phyloP scores from a whole-genome alignment of 345 rosid genomes.

The Alliaria petiolata region DNA sequence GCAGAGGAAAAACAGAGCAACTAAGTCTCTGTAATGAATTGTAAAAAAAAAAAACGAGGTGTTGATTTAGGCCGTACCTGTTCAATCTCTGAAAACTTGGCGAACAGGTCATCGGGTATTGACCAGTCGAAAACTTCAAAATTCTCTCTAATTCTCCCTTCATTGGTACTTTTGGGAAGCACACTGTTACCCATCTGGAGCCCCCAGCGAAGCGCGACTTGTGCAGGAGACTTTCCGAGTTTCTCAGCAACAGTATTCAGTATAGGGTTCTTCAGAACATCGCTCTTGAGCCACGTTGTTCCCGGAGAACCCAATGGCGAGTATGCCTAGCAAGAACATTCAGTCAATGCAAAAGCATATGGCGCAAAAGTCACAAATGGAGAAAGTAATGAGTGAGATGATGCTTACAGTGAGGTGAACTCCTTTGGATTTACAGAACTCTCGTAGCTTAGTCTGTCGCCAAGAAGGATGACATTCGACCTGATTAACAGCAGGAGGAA shows the following conservation, averaged over 20 bases:
- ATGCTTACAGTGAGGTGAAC: slow-evolving; percentile 51
- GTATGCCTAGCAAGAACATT: slow-evolving; percentile 45
- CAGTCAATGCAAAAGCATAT: neutral
- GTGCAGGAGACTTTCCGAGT: slow-evolving; percentile 72
- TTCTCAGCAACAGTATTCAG: slow-evolving; percentile 50
- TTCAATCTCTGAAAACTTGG: slow-evolving; percentile 56
- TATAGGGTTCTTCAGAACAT: slow-evolving; percentile 56
- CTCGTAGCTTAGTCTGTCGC: slow-evolving; percentile 61
- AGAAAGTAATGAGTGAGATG: neutral
- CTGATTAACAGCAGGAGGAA: slow-evolving; percentile 82
- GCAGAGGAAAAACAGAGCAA: neutral
- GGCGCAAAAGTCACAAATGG: too few species aligned
- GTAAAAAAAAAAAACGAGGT: neutral
- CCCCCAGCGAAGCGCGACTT: slow-evolving; percentile 86
- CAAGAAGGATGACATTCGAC: slow-evolving; percentile 87
- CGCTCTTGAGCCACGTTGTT: slow-evolving; percentile 56
- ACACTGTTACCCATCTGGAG: slow-evolving; percentile 84
- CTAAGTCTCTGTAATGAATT: neutral
- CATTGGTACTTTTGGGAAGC: slow-evolving; percentile 81
- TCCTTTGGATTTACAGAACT: slow-evolving; percentile 68
- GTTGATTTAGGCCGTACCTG: slow-evolving; percentile 36
- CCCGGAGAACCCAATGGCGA: slow-evolving; percentile 90
- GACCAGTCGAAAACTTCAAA: slow-evolving; percentile 69
- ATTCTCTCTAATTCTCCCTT: slow-evolving; percentile 62
- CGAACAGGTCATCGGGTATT: slow-evolving; percentile 62